Conservation (phyloP, 2,329 filamentous ascomycete species). For the Alternaria gansuensis region DNA sequence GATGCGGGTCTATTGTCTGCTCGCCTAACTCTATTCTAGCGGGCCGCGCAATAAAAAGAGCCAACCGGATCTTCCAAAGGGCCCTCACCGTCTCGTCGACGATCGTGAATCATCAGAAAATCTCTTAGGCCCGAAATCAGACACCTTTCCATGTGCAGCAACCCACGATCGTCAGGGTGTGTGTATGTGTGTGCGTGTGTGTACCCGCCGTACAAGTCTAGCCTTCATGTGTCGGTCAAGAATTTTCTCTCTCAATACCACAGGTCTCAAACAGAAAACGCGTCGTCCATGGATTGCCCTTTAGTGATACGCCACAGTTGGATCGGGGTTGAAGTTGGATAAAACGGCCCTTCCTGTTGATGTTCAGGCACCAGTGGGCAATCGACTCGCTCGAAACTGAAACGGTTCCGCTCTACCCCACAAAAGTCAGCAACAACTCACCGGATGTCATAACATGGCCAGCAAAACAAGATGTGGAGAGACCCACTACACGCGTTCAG, state of each 20-base stretch:
- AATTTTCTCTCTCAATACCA: conserved; percentile 15
- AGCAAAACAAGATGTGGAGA: conserved; percentile 41
- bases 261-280: conserved; percentile 39
- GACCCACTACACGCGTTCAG: conserved; percentile 64
- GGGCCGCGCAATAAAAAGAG: conserved; percentile 17
- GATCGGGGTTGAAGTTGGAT: conserved; percentile 67
- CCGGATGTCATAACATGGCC: conserved; percentile 29
- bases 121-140: conserved; percentile 19
- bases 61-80: conserved; percentile 33
- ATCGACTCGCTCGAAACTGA: conserved; percentile 45
- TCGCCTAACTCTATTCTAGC: conserved; percentile 25
- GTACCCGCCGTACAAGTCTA: conserved; percentile 27
- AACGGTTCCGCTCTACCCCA: conserved; percentile 53
- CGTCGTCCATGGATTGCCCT: conserved; percentile 29
- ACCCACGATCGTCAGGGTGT: conserved; percentile 25
- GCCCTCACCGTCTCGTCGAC: conserved; percentile 33
- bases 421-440: conserved; percentile 48
- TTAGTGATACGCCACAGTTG: conserved; percentile 61
- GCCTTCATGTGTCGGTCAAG: conserved; percentile 33
- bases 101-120: conserved; percentile 21
- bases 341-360: conserved; percentile 70
- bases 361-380: conserved; percentile 45
- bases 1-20: conserved; percentile 32
- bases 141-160: conserved; percentile 33
- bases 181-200: conserved; percentile 12